Percentiles rank a stretch among this genome's conserved stretches.
These are phyloP conservation scores for Rutstroemia sp. DNA, from an alignment of 2,329 filamentous ascomycete species.

Conservation along the genomic window DNA sequence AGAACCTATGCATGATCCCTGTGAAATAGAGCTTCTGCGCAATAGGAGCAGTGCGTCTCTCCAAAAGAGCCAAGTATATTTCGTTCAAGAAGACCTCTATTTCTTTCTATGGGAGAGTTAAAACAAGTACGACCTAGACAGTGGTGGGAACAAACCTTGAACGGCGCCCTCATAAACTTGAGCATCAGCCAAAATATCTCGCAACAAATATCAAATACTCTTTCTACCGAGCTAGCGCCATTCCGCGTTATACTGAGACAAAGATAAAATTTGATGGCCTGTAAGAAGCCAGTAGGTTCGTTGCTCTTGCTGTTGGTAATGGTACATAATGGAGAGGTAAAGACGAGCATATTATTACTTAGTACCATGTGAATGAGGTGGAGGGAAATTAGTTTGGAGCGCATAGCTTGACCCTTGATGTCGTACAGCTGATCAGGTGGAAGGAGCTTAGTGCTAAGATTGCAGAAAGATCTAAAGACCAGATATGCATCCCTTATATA, in stretches of 20 bases:
- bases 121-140: neutral
- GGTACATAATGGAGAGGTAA: conserved; percentile 84
- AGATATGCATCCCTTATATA: conserved; percentile 96
- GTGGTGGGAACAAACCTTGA: conserved; percentile 58
- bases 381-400: conserved; percentile 89
- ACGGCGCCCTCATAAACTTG: conserved; percentile 83
- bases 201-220: conserved; percentile 89
- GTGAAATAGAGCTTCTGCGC: conserved; percentile 93
- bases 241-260: conserved; percentile 93
- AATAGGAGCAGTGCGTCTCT: conserved; percentile 75
- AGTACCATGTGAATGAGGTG: conserved; percentile 93
- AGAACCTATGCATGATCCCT: conserved; percentile 74
- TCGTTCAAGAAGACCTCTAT: conserved; percentile 97
- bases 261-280: conserved; percentile 94
- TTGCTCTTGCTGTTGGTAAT: conserved; percentile 88
- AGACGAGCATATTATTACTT: conserved; percentile 87
- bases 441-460: conserved; percentile 87
- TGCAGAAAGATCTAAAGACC: conserved; percentile 95
- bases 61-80: conserved; percentile 87
- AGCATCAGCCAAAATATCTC: conserved; percentile 99
- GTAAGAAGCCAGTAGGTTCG: conserved; percentile 81
- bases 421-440: conserved; percentile 89
- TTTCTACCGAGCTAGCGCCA: conserved; percentile 84
- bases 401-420: conserved; percentile 89
- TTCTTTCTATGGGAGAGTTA: conserved; percentile 60